Evolutionary conservation across 1,284 basidiomycete species (phyloP).

Genomic region (Phellopilus nigrolimitatus): DNA sequence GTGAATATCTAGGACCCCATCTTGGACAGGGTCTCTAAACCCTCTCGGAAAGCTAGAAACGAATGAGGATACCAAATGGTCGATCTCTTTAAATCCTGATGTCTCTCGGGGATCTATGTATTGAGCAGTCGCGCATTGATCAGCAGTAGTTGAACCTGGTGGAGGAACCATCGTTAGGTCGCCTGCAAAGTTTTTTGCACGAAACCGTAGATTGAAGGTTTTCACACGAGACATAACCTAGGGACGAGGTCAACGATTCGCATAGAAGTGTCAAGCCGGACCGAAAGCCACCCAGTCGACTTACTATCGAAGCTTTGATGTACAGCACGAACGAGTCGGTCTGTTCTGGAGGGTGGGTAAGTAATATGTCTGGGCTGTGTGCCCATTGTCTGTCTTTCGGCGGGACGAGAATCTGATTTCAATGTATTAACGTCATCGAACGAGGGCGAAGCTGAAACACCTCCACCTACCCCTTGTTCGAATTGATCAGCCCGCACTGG

Average conservation of each 20-base stretch:
- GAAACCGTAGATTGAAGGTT: slow-evolving; percentile 66
- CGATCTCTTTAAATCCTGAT: slow-evolving; percentile 61
- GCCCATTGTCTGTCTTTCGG: slow-evolving; percentile 65
- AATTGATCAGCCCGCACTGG: slow-evolving; percentile 59
- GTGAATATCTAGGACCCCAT: slow-evolving; percentile 58
- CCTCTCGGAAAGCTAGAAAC: slow-evolving; percentile 54
- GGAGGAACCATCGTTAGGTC: slow-evolving; percentile 37
- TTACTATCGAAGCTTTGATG: slow-evolving; percentile 55
- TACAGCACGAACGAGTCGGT: slow-evolving; percentile 73
- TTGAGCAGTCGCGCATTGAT: slow-evolving; percentile 30
- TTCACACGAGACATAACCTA: slow-evolving; percentile 60
- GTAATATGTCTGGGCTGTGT: slow-evolving; percentile 52
- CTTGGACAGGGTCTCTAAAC: slow-evolving; percentile 49
- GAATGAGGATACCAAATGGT: slow-evolving; percentile 53
- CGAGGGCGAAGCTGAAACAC: not conserved
- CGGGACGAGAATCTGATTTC: slow-evolving; percentile 43
- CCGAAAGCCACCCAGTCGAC: not conserved
- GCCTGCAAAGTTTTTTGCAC: slow-evolving; percentile 51
- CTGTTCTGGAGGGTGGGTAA: slow-evolving; percentile 55
- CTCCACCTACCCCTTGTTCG: slow-evolving; percentile 48
- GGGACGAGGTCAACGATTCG: not conserved
- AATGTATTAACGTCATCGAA: slow-evolving; percentile 20
- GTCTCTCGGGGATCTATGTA: slow-evolving; percentile 51
- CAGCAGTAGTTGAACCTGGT: slow-evolving; percentile 28
- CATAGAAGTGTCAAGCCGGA: not conserved